Percentiles rank a stretch among this genome's conserved stretches.
phyloP scores from a whole-genome alignment of 495 filamentous ascomycete species.

The Penicillium bovifimosum region DNA sequence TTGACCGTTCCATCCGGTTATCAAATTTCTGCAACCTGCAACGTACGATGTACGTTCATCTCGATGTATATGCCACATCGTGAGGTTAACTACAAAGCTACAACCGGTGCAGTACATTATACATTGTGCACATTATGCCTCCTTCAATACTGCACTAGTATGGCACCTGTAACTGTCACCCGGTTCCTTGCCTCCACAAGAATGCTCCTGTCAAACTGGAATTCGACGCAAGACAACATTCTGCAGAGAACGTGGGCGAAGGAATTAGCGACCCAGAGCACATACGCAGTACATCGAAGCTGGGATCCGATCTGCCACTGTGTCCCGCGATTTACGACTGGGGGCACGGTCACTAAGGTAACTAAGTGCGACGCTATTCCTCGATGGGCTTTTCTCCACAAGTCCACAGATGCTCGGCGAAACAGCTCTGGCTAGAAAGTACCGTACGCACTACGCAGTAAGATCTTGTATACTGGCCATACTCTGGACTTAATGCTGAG shows the following conservation, averaged over 20 bases:
- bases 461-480: background rate
- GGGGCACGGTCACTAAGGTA: constrained; percentile 6
- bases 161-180: background rate
- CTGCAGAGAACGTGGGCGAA: background rate
- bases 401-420: constrained; percentile 16
- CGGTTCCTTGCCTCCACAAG: background rate
- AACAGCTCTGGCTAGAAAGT: background rate
- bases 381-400: constrained; percentile 10
- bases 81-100: too few relatives aligned
- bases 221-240: background rate
- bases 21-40: background rate
- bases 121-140: background rate
- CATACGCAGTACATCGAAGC: background rate
- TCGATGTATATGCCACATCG: too few relatives aligned
- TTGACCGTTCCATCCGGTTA: background rate
- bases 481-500: background rate
- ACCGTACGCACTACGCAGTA: too few relatives aligned
- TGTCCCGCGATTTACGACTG: constrained; percentile 16
- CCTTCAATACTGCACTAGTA: background rate
- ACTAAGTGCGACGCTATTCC: constrained; percentile 18
- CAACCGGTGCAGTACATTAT: background rate
- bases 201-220: background rate
- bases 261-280: background rate
- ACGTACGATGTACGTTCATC: too few relatives aligned
- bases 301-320: background rate